Conservation (phyloP, 2,329 filamentous ascomycete species). For the Aspergillus costaricaensis region DNA sequence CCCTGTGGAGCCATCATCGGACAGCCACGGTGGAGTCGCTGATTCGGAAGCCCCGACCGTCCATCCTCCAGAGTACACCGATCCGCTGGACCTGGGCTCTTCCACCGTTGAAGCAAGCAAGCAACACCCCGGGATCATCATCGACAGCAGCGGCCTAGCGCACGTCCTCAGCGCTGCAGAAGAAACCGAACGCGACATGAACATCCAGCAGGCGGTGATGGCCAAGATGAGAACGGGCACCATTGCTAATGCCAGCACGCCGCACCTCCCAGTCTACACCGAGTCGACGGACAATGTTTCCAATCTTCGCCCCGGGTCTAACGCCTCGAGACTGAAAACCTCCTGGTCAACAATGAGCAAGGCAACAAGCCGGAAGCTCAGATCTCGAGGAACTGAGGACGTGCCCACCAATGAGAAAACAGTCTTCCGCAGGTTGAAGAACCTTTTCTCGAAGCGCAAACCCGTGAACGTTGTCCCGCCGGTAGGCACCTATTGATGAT, state of each 20-base stretch:
- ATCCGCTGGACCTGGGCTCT: constrained; percentile 2
- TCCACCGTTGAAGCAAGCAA: background rate
- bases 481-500: background rate
- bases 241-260: background rate
- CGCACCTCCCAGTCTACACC: background rate
- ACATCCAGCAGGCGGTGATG: constrained; percentile 28
- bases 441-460: constrained; percentile 11
- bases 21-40: background rate
- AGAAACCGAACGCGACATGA: constrained; percentile 21
- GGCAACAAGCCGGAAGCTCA: background rate
- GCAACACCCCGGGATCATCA: constrained; percentile 21
- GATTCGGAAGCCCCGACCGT: background rate
- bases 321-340: constrained; percentile 7
- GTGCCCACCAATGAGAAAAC: background rate
- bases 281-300: background rate
- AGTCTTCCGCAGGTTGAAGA: constrained; percentile 7
- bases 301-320: background rate
- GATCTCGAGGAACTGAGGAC: background rate
- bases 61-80: background rate
- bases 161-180: constrained; percentile 24
- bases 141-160: constrained; percentile 24
- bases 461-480: background rate
- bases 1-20: constrained; percentile 1
- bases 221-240: constrained; percentile 28
- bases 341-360: constrained; percentile 11